Conservation (phyloP, 306 rosid species). For the Quercus variabilis region DNA sequence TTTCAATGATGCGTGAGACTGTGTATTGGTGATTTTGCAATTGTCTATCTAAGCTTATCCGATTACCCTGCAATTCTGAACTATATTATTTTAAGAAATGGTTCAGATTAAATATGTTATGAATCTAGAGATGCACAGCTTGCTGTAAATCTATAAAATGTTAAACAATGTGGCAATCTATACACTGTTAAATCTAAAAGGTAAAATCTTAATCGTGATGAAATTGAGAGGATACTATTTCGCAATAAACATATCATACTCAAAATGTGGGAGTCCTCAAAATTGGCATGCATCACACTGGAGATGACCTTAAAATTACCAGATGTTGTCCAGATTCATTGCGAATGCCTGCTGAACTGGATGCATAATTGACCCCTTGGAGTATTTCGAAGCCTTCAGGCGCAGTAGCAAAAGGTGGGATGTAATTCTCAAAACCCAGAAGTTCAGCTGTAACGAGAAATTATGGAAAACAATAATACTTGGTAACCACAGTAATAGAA, state of each 20-base stretch:
- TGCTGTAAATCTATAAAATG: too few relatives aligned
- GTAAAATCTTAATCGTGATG: too few relatives aligned
- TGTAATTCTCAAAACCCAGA: neutral
- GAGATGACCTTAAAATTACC: neutral
- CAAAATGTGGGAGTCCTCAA: neutral
- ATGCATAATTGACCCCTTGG: slow-evolving; percentile 23
- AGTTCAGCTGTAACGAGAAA: neutral
- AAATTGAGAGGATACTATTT: too few relatives aligned
- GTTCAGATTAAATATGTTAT: neutral
- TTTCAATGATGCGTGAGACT: neutral
- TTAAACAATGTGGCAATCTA: too few relatives aligned
- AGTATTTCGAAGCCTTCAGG: neutral
- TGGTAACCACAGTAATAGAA: too few relatives aligned
- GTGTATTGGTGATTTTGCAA: slow-evolving; percentile 12
- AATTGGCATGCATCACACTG: neutral
- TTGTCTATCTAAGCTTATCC: slow-evolving; percentile 5
- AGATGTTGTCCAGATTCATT: neutral
- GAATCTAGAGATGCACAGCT: neutral
- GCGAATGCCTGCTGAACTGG: slow-evolving; percentile 12
- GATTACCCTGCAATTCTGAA: slow-evolving; percentile 17
- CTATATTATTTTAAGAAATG: neutral
- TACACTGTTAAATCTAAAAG: too few relatives aligned
- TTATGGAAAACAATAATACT: neutral
- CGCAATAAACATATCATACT: too few relatives aligned
- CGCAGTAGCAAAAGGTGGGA: neutral